Base-by-base conservation (phyloP, 176 grass and related monocot species). In the Phoenix dactylifera region DNA sequence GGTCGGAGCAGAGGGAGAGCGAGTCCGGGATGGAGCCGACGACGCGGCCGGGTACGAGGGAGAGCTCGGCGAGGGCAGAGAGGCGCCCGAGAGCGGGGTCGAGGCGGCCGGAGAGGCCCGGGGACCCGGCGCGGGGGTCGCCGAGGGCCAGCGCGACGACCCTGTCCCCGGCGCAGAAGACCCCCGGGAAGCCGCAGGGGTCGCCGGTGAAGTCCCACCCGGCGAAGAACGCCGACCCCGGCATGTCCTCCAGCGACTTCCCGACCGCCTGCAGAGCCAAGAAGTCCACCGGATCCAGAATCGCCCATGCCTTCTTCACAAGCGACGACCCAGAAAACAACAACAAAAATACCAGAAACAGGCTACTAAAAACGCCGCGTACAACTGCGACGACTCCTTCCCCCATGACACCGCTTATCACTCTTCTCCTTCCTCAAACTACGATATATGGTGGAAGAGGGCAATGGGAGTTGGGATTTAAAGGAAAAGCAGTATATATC, bases 161-260 rank as follows among this genome's bases (percentile, higher is more conserved):
- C 22, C 75, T 63, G 68, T 79, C 51, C 0, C 81, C 89, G 25
- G 79, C 70, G 73, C 89, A 95, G 75, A 65, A 82, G n/a, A 95
- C 83, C 2, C 91, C 91, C 0, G 86, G 71, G 70, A 96, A 96
- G 3, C 79, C 83, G 66, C 91, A 96, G 0, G 91, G 91, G 58
- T 96, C 91, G 0, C 68, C 77, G 1, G 91, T 96, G 77, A 96
- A 96, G 76, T 96, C 91, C 91, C 91, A 96, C 5, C 65, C 72
- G 19, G 57, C 59, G 51, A 96, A 96, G 86, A 90, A 96, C 0
- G 55, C 57, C 7, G 91, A 96, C 23, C 91, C 91, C 0, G 91
- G 86, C 91, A 96, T 84, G 78, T 96, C 91, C 48, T 90, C 72
- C 7, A 96, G 86, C 66, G 80, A 81, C 65, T 85, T 72, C 28